Evolutionary conservation across 2,329 filamentous ascomycete genomes (phyloP), one percentile per base, ranked within the genome.

Genomic region (Sporothrix curviconia): DNA sequence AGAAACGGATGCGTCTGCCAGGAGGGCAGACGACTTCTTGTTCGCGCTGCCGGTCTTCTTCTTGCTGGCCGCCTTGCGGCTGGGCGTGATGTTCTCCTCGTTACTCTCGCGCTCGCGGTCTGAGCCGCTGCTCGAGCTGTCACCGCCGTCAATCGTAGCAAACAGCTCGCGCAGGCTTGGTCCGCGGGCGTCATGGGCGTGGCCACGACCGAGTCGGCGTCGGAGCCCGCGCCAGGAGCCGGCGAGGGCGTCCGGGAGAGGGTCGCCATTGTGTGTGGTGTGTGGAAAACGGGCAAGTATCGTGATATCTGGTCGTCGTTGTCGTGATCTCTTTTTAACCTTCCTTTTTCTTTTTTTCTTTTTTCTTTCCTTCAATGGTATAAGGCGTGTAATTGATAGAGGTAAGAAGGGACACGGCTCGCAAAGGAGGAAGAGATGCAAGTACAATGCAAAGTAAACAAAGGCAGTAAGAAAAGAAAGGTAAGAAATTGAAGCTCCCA

Each of bases 151-250:
- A 28, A 64, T 56, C 43, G 53, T 59, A 19, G 60, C 59, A 47
- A 66, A 64, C 11, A 83, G 68, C 19, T 80, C 79, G 62, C 71
- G 74, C 51, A 84, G 74, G n/a, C 63, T 83, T 85, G 19, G 82
- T 78, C 40, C 71, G 72, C 6, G 81, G n/a, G 81, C 11, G 81
- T 77, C 54, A 80, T 66, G 51, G 78, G 73, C 43, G 71, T 75
- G 57, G 75, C 70, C 46, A 76, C 72, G 40, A 70, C 70, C 49
- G 72, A 74, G 60, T 68, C 72, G 63, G 61, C 55, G 44, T 69
- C 74, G 25, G 68, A 68, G 40, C 75, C 75, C 43, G 79, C 77
- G n/a, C 75, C 69, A 55, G 76, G 75, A 37, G 78, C 52, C 19
- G 63, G 63, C 14, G 63, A 64, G 17, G 63, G 63, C 28, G 63